These are phyloP conservation scores for Ogataea glucozyma DNA, from an alignment of 805 yeast species.

Conservation along the genomic window DNA sequence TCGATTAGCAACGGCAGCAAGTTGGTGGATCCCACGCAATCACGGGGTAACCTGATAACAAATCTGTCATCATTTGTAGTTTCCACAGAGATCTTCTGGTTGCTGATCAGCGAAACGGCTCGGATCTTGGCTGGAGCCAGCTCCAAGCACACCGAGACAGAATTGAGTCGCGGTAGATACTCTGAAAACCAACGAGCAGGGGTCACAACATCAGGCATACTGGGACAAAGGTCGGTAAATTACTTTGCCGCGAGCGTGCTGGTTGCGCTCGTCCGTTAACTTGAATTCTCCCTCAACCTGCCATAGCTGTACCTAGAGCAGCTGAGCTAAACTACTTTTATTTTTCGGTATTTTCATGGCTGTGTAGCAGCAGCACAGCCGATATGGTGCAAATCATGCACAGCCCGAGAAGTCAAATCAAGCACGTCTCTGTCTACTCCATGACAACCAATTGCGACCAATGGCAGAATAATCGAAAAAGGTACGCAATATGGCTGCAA, in stretches of 20 bases:
- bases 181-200: conserved; percentile 2
- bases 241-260: too few species aligned
- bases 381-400: too few species aligned
- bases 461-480: too few species aligned
- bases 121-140: conserved; percentile 2
- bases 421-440: too few species aligned
- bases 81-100: neutral
- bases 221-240: too few species aligned
- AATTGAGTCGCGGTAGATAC: conserved; percentile 28
- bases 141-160: conserved; percentile 22
- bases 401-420: conserved; percentile 2
- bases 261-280: too few species aligned
- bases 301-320: too few species aligned
- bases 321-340: too few species aligned
- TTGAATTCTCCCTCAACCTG: too few species aligned
- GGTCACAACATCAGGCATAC: neutral
- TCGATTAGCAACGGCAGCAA: conserved; percentile 5
- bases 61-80: conserved; percentile 9
- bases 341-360: neutral
- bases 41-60: conserved; percentile 7
- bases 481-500: too few species aligned
- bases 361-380: neutral
- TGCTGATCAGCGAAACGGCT: neutral
- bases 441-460: too few species aligned
- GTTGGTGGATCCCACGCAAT: conserved; percentile 7